Evolutionary conservation across 73 alveolate species (phyloP), one percentile per base, ranked within the genome.

Genomic region (Paramecium caudatum): DNA sequence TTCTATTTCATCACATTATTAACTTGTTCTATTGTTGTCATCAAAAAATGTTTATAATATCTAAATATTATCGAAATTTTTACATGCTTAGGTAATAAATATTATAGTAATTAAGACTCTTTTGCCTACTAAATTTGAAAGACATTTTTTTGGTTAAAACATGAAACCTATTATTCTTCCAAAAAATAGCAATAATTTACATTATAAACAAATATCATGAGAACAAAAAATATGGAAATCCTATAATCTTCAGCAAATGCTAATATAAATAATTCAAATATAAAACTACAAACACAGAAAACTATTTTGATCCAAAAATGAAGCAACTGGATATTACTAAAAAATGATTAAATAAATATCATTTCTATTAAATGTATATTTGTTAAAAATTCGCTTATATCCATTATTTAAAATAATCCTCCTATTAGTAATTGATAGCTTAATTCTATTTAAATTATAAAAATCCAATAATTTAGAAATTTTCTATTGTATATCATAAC

Each of bases 1-100:
- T 16, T 68, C 90, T 13, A 87, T 47, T 68, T 87, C 37, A 19
- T 87, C 93, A 13, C 90, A 69, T 87, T 41, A 30, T 4, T 37
- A 80, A 12, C 82, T 87, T 13, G 82, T 78, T 63, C 82, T 68
- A 23, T 46, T 68, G 7, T 61, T 68, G 30, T 87, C 90, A 61
- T 68, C 65, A 17, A 68, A 41, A 48, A 83, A 83, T 48, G 55
- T 50, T 27, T 83, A 23, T 36, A 83, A 46, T 33, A 83, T 83
- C 80, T 55, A 21, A 55, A 55, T 27, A 10, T 7, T 55, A 23
- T 27, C 12, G 23, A n/a, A 23, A 55, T 1, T 9, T 55, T 55
- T 55, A 55, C 80, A 65, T 65, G 83, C n/a, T 65, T 65, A 33
- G 83, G 83, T 10, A 65, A 23, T 33, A 65, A 43, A 3, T 65